Conservation (phyloP, 306 rosid species). For the Hylodesmum podocarpum region DNA sequence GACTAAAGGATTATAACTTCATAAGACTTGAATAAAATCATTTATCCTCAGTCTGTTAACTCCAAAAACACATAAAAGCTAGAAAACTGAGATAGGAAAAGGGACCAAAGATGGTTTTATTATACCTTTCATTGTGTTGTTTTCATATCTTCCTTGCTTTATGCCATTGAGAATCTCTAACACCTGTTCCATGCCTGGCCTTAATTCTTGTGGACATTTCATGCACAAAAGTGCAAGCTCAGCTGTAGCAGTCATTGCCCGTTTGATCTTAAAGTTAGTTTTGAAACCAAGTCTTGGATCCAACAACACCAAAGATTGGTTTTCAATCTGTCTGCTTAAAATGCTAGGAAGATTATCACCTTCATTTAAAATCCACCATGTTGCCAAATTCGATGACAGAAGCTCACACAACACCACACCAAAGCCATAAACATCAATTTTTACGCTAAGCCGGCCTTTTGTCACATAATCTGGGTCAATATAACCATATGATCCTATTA, state of each 20-base stretch:
- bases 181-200: conserved; percentile 32
- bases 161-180: conserved; percentile 1
- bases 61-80: not conserved
- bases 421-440: conserved; percentile 33
- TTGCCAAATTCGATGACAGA: conserved; percentile 3
- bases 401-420: conserved; percentile 33
- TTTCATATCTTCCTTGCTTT: not conserved
- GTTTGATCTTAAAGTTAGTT: not conserved
- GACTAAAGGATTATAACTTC: not conserved
- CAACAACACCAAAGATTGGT: not conserved
- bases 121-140: not conserved
- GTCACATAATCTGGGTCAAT: conserved; percentile 23
- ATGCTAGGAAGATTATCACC: not conserved
- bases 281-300: conserved; percentile 26
- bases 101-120: not conserved
- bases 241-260: not conserved
- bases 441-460: not conserved
- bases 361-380: not conserved
- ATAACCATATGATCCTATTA: conserved; percentile 8
- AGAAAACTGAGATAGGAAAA: not conserved
- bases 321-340: not conserved
- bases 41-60: not conserved
- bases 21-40: not conserved
- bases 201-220: conserved; percentile 7
- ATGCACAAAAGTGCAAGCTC: conserved; percentile 21